phyloP scores from a whole-genome alignment of 805 yeast species.

The Cephaloascus albidus region DNA sequence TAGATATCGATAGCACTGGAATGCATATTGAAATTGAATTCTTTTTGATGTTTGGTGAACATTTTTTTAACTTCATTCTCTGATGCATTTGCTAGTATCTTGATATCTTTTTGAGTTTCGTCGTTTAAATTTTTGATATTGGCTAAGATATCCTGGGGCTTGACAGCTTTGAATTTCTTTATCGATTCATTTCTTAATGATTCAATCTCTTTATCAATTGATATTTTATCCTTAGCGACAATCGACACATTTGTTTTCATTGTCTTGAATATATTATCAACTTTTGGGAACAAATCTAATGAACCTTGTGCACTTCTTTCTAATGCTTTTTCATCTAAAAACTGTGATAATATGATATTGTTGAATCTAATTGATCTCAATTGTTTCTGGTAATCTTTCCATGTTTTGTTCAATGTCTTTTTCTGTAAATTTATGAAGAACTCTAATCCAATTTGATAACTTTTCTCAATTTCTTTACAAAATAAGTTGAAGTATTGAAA shows the following conservation, averaged over 20 bases:
- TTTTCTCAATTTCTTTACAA: conserved; percentile 38
- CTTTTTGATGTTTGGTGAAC: conserved; percentile 8
- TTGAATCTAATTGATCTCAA: conserved; percentile 15
- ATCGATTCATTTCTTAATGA: conserved; percentile 26
- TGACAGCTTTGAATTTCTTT: conserved; percentile 12
- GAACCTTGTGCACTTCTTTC: conserved; percentile 18
- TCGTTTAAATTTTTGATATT: neutral
- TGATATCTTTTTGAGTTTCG: conserved; percentile 9
- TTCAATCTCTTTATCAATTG: conserved; percentile 32
- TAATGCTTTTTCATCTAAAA: conserved; percentile 20
- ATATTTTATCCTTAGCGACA: conserved; percentile 24
- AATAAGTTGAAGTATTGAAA: conserved; percentile 40
- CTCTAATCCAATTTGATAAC: conserved; percentile 27
- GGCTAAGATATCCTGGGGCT: conserved; percentile 1
- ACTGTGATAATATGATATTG: conserved; percentile 16
- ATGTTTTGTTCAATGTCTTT: conserved; percentile 30
- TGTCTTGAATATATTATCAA: conserved; percentile 18
- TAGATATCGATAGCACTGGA: neutral
- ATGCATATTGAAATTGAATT: conserved; percentile 9
- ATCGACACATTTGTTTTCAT: conserved; percentile 23
- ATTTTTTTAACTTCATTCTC: conserved; percentile 11
- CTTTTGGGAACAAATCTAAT: conserved; percentile 16
- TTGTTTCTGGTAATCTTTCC: conserved; percentile 23
- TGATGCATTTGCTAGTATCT: conserved; percentile 7
- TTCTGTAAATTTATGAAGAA: conserved; percentile 25